Evolutionary conservation across 2,329 filamentous ascomycete species (phyloP), one percentile per base, ranked within the genome.

Genomic region (Fusarium sarcochroum): DNA sequence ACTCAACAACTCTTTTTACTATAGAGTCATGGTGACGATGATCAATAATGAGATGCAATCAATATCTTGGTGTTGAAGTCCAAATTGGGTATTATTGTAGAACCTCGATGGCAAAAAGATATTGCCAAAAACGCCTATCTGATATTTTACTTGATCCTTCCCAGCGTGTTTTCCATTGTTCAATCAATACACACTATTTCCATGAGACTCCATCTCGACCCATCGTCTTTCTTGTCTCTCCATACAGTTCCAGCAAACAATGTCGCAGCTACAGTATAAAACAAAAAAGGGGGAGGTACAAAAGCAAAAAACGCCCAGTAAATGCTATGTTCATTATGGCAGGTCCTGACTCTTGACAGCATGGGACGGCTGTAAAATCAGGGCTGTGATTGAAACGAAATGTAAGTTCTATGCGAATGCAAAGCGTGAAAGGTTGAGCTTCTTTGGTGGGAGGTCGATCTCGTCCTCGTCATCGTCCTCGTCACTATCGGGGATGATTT

Each of bases 401-500:
- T 34, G 21, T 20, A 32, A 35, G 13, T 44, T 54, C 60, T 72
- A 79, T 37, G 68, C 64, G 49, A 77, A 87, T 58, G 82, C 70
- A 74, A 86, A 88, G 30, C 78, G 81, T 8, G 85, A 84, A 48
- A 88, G 76, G 60, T 87, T 77, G 23, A 87, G 73, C 40, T 79
- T 81, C 48, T 68, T 78, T 8, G 76, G 68, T 2, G 71, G 70
- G 9, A 65, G 65, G 5, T 77, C 76, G 3, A 74, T 68, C 34
- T 83, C 81, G 11, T 76, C 66, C 11, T 58, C 59, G 6, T 68
- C 82, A 18, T 80, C 79, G 55, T 85, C 84, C 18, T 71, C 83
- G 60, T 85, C 84, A 63, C 85, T 87, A 73, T 85, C 85, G 25
- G 83, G 83, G 15, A 85, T 76, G 63, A 89, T 83, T 55, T 86